Evolutionary conservation across 2,329 filamentous ascomycete genomes (phyloP), one percentile per base, ranked within the genome.

Genomic region (Alternaria arborescens): DNA sequence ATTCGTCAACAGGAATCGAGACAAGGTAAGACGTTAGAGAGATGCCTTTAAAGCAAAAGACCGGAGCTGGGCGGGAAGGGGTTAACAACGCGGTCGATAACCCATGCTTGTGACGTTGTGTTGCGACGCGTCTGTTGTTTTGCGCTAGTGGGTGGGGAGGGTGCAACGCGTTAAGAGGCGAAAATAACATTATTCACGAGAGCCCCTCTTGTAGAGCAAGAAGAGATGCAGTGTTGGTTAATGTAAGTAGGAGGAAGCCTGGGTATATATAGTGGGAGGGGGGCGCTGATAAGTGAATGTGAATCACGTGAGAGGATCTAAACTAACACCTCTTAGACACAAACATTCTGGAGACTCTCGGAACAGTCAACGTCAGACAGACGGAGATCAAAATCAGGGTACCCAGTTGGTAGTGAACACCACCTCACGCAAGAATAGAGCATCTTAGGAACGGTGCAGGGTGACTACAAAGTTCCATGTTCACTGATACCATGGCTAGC

Each of bases 121-220:
- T 47, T 47, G 44, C 51, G 51, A 53, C 51, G 38, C 24, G 51
- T 53, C 38, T 28, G 20, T 30, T 30, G 38, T 34, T 43, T 43
- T 41, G 38, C 51, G 51, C 51, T 53, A 53, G 26, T 47, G 44
- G 44, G 44, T 6, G 44, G 26, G 44, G 44, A 47, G 32, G 12
- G 44, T n/a, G 20, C 43, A 14, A 47, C 43, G 43, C 44, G 44
- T 46, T 47, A 24, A 32, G n/a, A n/a, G 42, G 43, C 24, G 43
- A 18, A 14, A 16, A 18, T 46, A 30, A 30, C 24, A 46, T 8
- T 7, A 10, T 30, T n/a, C 0, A 38, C 16, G 3, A n/a, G 34
- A 8, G 8, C 28, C 10, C 28, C 34, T 38, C 16, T 8, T 38
- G 24, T 26, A 26, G 24, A 26, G 24, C 24, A 26, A 26, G 24